Conservation (phyloP, 2,329 filamentous ascomycete species). For the Alternaria conjuncta region DNA sequence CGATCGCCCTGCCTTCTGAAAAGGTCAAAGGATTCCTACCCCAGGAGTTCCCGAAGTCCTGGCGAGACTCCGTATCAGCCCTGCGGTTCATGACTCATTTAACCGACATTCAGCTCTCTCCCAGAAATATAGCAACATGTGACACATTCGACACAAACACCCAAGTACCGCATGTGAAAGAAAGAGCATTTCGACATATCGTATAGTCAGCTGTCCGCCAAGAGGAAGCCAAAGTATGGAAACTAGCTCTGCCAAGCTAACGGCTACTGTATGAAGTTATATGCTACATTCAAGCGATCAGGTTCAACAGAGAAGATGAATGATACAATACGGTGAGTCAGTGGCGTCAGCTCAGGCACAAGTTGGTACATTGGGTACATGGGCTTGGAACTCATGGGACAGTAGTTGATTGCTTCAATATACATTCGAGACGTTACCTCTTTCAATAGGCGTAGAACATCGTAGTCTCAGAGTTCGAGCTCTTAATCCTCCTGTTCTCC, state of each 20-base stretch:
- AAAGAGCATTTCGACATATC: neutral
- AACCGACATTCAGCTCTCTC: neutral
- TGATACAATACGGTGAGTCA: neutral
- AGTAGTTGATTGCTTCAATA: neutral
- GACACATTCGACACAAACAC: neutral
- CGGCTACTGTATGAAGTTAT: neutral
- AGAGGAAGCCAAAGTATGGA: neutral
- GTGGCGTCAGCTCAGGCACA: neutral
- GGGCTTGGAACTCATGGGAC: neutral
- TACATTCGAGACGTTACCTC: neutral
- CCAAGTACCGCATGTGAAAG: neutral
- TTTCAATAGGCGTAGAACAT: conserved; percentile 2
- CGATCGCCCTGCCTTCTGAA: neutral
- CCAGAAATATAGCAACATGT: neutral
- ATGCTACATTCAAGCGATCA: neutral
- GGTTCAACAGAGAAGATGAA: neutral
- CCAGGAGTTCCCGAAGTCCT: neutral
- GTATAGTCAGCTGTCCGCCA: neutral
- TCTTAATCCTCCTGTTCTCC: neutral
- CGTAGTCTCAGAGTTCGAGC: neutral
- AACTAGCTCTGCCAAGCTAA: neutral
- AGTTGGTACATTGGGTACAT: neutral
- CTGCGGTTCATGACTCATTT: neutral
- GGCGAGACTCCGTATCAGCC: neutral
- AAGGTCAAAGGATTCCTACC: neutral